These are phyloP conservation scores for Solanum acaule DNA, from an alignment of 257 asterid species.

Conservation along the genomic window DNA sequence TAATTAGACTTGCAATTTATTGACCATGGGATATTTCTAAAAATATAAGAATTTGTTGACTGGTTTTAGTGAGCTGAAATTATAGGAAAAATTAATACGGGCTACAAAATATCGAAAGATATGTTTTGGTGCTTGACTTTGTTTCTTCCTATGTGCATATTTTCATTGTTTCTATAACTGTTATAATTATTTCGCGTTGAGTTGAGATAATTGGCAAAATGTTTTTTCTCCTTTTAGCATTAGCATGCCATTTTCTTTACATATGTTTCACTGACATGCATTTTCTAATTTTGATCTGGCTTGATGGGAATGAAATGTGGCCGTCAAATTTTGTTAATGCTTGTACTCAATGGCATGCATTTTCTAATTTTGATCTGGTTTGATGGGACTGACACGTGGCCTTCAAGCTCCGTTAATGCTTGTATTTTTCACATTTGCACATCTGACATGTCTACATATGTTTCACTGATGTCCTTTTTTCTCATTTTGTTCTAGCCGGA, in stretches of 20 bases:
- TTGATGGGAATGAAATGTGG: neutral
- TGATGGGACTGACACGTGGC: neutral
- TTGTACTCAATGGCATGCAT: neutral
- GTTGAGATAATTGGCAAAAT: neutral
- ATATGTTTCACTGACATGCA: neutral
- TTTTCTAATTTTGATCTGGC: neutral
- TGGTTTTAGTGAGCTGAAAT: neutral
- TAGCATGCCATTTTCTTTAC: neutral
- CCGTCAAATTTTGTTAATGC: neutral
- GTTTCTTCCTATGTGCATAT: neutral
- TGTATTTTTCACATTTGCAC: neutral
- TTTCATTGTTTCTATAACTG: neutral
- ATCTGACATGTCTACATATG: neutral
- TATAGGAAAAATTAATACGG: neutral
- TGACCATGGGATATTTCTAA: neutral
- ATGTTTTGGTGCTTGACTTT: neutral
- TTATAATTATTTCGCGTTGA: neutral
- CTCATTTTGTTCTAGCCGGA: conserved; percentile 49
- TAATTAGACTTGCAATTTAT: neutral
- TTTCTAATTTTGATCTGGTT: neutral
- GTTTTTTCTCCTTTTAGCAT: neutral
- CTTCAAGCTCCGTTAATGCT: neutral
- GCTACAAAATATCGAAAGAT: neutral
- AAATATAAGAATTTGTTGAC: neutral
- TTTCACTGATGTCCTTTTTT: neutral